Evolutionary conservation across 306 rosid species (phyloP).

Genomic region (Trifolium repens): DNA sequence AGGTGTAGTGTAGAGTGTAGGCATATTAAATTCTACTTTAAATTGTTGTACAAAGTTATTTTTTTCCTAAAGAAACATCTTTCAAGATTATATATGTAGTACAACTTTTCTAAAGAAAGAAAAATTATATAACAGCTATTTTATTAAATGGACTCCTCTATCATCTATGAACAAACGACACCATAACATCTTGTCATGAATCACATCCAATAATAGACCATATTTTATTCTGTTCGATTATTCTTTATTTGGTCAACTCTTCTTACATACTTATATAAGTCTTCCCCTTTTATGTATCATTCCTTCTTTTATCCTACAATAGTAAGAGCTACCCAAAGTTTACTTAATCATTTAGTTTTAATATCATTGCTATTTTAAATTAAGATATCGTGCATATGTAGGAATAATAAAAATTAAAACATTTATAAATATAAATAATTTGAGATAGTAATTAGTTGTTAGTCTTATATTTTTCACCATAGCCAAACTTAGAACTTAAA

Average conservation of each 20-base stretch:
- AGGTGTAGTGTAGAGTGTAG: too few species aligned
- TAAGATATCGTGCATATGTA: too few species aligned
- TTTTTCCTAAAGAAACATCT: not conserved
- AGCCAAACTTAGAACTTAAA: too few species aligned
- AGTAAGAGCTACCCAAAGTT: not conserved
- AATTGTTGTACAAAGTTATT: too few species aligned
- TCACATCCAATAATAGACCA: constrained; percentile 11
- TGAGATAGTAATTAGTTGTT: too few species aligned
- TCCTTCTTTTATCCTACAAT: not conserved
- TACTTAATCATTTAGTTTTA: not conserved
- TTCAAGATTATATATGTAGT: not conserved
- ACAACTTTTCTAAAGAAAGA: not conserved
- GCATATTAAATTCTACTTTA: too few species aligned
- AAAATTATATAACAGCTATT: not conserved
- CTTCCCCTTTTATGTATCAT: not conserved
- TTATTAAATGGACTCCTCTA: not conserved
- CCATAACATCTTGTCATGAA: not conserved
- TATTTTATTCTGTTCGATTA: not conserved
- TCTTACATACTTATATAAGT: not conserved
- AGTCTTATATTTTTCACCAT: too few species aligned
- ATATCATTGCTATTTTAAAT: not conserved
- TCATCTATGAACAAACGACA: not conserved
- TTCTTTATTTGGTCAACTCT: not conserved
- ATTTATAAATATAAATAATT: too few species aligned
- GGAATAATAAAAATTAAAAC: too few species aligned